These are phyloP conservation scores for Apiotrichum veenhuisii DNA, from an alignment of 1,284 basidiomycete genomes.

Conservation along the genomic window DNA sequence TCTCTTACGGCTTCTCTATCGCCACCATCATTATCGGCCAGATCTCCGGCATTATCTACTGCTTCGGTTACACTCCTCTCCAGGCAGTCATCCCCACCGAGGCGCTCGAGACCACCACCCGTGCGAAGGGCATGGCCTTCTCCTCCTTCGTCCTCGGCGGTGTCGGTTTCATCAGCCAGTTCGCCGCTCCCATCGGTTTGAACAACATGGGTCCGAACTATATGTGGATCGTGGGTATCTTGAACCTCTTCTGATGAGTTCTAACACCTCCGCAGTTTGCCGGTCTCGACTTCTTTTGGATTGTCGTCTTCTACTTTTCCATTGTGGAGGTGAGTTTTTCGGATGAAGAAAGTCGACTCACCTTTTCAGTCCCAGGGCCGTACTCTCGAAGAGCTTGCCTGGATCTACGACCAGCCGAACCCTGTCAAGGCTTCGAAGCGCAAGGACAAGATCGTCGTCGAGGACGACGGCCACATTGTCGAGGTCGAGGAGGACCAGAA, in stretches of 20 bases:
- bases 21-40: conserved; percentile 39
- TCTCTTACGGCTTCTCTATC: background rate
- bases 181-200: conserved; percentile 50
- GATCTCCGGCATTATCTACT: conserved; percentile 30
- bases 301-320: conserved; percentile 42
- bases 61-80: conserved; percentile 40
- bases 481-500: background rate
- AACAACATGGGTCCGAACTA: conserved; percentile 48
- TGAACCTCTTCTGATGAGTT: too few relatives aligned
- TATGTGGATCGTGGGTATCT: conserved; percentile 32
- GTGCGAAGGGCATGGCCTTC: conserved; percentile 63
- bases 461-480: background rate
- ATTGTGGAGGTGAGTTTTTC: conserved; percentile 26
- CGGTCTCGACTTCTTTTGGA: conserved; percentile 40
- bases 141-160: conserved; percentile 53
- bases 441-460: conserved; percentile 21
- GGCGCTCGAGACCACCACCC: conserved; percentile 86
- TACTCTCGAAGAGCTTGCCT: conserved; percentile 40
- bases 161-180: conserved; percentile 55
- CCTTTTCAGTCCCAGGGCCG: conserved; percentile 38
- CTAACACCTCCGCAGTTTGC: too few relatives aligned
- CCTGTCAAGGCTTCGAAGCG: conserved; percentile 34
- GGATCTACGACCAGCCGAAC: conserved; percentile 36
- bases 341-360: too few relatives aligned
- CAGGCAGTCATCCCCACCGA: conserved; percentile 79